Conservation (phyloP, 495 filamentous ascomycete species). For the Neurospora sp. region DNA sequence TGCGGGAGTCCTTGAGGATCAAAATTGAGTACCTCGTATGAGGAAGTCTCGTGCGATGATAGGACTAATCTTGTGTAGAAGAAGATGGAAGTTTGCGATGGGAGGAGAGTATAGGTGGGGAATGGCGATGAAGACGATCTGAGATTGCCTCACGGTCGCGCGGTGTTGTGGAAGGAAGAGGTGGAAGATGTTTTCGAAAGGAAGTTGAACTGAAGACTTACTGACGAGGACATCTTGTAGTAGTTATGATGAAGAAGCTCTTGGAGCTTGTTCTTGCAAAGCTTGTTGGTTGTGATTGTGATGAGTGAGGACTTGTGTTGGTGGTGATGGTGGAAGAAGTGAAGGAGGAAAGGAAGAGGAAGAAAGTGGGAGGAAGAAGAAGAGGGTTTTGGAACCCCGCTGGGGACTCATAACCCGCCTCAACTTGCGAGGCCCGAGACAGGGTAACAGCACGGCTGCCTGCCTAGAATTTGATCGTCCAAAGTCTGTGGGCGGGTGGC, state of each 20-base stretch:
- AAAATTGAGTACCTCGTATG: neutral
- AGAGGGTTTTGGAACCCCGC: neutral
- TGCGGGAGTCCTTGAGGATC: neutral
- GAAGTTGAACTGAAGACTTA: neutral
- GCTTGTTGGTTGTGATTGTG: neutral
- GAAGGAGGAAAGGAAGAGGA: neutral
- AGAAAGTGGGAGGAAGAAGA: neutral
- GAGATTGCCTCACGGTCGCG: neutral
- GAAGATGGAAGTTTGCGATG: neutral
- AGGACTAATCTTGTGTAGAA: neutral
- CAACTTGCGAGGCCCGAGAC: neutral
- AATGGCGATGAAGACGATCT: neutral
- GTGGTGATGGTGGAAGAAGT: neutral
- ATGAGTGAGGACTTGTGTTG: neutral
- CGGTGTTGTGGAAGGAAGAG: neutral
- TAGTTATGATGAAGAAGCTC: neutral
- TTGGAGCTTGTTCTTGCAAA: neutral
- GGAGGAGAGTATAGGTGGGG: neutral
- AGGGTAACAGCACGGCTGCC: neutral
- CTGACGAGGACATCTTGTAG: neutral
- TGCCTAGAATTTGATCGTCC: neutral
- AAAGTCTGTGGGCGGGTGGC: neutral
- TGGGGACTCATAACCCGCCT: neutral
- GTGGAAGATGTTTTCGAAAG: neutral
- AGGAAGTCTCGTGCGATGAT: neutral